phyloP scores from a whole-genome alignment of 768 basidiomycete species.

The Suillus tomentosus region DNA sequence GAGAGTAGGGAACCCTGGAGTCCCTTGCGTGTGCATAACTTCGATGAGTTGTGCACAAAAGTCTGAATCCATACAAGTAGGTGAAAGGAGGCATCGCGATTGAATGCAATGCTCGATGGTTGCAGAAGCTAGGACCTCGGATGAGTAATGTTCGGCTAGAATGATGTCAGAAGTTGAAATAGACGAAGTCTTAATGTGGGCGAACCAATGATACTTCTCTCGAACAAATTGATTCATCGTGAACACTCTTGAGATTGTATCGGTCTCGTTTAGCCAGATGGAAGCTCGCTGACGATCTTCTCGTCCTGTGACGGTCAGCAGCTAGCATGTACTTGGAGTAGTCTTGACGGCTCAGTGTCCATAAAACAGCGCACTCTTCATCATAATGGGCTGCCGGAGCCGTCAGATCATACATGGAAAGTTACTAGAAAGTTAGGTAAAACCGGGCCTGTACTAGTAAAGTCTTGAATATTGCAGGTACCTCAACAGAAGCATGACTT shows the following conservation, averaged over 20 bases:
- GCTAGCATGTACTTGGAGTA: constrained; percentile 54
- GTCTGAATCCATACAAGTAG: constrained; percentile 81
- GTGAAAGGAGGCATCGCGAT: constrained; percentile 87
- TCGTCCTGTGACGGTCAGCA: constrained; percentile 74
- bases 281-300: constrained; percentile 53
- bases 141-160: constrained; percentile 39
- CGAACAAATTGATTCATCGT: constrained; percentile 75
- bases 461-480: constrained; percentile 14
- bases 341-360: constrained; percentile 65
- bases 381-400: constrained; percentile 80
- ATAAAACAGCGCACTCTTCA: constrained; percentile 64
- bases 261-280: constrained; percentile 69
- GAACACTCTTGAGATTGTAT: constrained; percentile 63
- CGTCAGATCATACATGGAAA: constrained; percentile 86
- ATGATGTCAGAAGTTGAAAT: not conserved
- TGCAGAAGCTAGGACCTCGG: constrained; percentile 50
- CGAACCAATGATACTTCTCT: constrained; percentile 85
- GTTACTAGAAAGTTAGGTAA: constrained; percentile 96
- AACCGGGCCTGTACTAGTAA: constrained; percentile 64
- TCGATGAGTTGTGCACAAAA: constrained; percentile 78
- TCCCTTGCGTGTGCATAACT: constrained; percentile 84
- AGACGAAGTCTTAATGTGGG: constrained; percentile 46
- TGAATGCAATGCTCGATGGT: constrained; percentile 91
- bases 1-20: constrained; percentile 84
- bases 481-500: constrained; percentile 29